A percentile compares a stretch with the other conserved stretches of the same genome.
Evolutionary conservation across 2,329 filamentous ascomycete species (phyloP).

Genomic region (Cephalotrichum gorgonifer): DNA sequence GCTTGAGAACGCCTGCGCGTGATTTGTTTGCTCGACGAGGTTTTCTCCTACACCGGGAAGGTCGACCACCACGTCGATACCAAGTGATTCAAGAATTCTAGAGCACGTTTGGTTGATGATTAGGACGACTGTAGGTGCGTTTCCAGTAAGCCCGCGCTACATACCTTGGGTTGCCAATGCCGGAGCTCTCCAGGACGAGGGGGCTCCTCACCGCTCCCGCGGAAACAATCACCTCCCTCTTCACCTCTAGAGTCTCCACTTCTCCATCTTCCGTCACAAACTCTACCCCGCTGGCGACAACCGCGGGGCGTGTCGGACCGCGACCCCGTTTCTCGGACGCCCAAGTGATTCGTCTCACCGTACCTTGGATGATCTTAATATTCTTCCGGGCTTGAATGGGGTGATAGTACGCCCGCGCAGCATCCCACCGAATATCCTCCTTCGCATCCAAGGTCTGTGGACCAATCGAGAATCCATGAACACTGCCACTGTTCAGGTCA

Average conservation of each 20-base stretch:
- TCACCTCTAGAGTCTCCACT: conserved; percentile 23
- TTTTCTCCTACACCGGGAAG: conserved; percentile 36
- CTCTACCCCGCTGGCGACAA: conserved; percentile 16
- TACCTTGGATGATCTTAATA: not conserved
- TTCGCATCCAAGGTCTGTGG: not conserved
- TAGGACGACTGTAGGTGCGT: conserved; percentile 14
- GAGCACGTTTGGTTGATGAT: conserved; percentile 24
- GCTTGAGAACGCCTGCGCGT: conserved; percentile 13
- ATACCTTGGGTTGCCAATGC: conserved; percentile 21
- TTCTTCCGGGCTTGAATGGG: not conserved
- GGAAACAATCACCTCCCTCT: conserved; percentile 18
- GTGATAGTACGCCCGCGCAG: not conserved
- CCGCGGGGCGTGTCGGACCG: not conserved
- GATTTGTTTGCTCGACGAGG: conserved; percentile 16
- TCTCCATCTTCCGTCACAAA: conserved; percentile 23
- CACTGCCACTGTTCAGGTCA: conserved; percentile 31
- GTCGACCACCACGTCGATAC: conserved; percentile 19
- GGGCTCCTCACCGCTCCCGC: conserved; percentile 9
- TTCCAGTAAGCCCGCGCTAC: conserved; percentile 16
- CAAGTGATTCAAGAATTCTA: conserved; percentile 22
- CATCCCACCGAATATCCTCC: not conserved
- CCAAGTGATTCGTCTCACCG: not conserved
- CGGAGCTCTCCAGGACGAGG: conserved; percentile 20
- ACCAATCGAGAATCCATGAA: not conserved
- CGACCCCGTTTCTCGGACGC: not conserved